Base-by-base conservation (phyloP, 2,329 filamentous ascomycete species). In the Rhinocladiella similis region DNA sequence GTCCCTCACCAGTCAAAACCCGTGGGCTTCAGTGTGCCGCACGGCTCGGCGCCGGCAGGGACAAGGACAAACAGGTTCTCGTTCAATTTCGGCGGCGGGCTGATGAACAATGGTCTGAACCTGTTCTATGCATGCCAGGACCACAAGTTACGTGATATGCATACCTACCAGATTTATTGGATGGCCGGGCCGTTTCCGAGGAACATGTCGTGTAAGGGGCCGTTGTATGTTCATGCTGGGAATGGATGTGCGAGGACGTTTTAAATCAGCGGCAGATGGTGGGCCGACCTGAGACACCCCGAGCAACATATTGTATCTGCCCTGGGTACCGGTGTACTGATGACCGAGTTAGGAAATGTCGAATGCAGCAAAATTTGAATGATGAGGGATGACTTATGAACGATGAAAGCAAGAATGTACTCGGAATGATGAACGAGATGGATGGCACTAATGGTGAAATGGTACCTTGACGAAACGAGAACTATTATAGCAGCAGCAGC, bases 101-200 rank as follows among this genome's bases (percentile, higher is more conserved):
- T 60, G 22, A 18, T 53, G 42, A 36, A 53, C 36, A 47, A 50
- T 10, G 50, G 46, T 6, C 12, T 35, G 19, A 59, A 59, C 35
- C 22, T 33, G n/a, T 56, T 56, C 42, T 59, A 39, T 38, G 56
- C 49, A 9, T 59, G 56, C 43, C 52, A 56, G 52, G 27, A 60
- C 20, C 33, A 22, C 18, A 48, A 36, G 10, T 35, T 53, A 27
- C 38, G 27, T 13, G 48, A 36, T 5, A 4, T 60, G 29, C 43
- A 56, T 16, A 41, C 47, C 22, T 56, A 42, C 27, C 53, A 60
- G 41, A 52, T 60, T 22, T 60, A 47, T 18, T 60, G 57, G 57
- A 20, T 27, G 16, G 53, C 33, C 1, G 46, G 35, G 13, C 47
- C 39, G 10, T 27, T 25, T 5, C 56, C 56, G 2, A 12, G 18